These are phyloP conservation scores for Tuber aestivum DNA, from an alignment of 495 filamentous ascomycete species.

Conservation along the genomic window DNA sequence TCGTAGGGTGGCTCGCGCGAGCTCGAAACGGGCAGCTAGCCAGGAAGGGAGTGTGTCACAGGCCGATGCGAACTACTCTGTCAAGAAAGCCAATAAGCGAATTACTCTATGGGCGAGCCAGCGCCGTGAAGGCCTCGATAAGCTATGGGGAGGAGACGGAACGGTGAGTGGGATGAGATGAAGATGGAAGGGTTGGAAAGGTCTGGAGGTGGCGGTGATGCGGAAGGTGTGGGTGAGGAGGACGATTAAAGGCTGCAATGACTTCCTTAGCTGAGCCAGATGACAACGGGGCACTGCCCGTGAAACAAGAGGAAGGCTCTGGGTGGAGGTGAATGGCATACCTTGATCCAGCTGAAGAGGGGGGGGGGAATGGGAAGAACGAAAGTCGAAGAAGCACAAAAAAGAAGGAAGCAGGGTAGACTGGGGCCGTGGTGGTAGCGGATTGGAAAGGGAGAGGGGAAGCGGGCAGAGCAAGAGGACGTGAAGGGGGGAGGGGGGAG, in stretches of 20 bases:
- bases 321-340: not conserved
- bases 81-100: conserved; percentile 29
- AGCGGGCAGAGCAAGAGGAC: conserved; percentile 13
- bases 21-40: conserved; percentile 10
- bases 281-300: not conserved
- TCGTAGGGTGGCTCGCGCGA: conserved; percentile 25
- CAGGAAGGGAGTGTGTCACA: not conserved
- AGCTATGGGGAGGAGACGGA: not conserved
- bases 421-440: not conserved
- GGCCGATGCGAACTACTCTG: conserved; percentile 22
- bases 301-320: not conserved
- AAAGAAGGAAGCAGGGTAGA: not conserved
- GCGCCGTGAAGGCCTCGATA: conserved; percentile 19
- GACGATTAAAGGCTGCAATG: conserved; percentile 2
- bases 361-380: not conserved
- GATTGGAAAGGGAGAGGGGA: conserved; percentile 3
- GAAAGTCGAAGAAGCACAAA: too few species aligned
- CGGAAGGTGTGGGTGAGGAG: conserved; percentile 8
- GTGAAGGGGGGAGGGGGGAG: not conserved
- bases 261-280: conserved; percentile 2
- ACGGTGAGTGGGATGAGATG: conserved; percentile 1
- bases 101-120: conserved; percentile 31
- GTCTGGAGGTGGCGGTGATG: conserved; percentile 18
- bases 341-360: not conserved
- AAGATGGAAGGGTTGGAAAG: conserved; percentile 16